Evolutionary conservation across 2,329 filamentous ascomycete species (phyloP), one percentile per base, ranked within the genome.

Genomic region (Phaeomoniella chlamydospora): DNA sequence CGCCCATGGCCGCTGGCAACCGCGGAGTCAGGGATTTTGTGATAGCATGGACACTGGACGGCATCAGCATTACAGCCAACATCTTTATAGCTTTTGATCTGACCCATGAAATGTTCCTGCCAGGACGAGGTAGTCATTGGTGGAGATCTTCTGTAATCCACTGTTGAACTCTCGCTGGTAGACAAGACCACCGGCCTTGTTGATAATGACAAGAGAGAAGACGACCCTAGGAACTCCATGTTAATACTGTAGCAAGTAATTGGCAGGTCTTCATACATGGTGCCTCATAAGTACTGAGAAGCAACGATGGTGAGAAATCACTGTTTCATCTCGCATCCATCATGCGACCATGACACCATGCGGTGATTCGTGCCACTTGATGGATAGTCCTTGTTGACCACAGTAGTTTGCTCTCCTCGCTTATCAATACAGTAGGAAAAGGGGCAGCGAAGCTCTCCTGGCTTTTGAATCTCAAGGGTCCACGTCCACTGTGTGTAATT

Each of bases 51-150:
- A 79, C 74, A 42, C 72, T 70, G 38, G 17, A 19, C 17, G 41
- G 14, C 22, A 31, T 35, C 22, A 26, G 22, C 22, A n/a, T 26
- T 26, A 10, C 10, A 29, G 32, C 15, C 15, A 33, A 16, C n/a
- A 4, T 12, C 10, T 12, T 17, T n/a, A n/a, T n/a, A n/a, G n/a
- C n/a, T n/a, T n/a, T n/a, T n/a, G n/a, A n/a, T 15, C 61, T 43
- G 64, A 87, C 83, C 85, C 90, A 55, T 98, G 90, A 58, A 98
- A 98, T 37, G 90, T 98, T 39, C 90, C 90, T 4, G 90, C 90
- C 17, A 98, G 75, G 47, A 96, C 88, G 18, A 98, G 80, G 54
- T 92, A 93, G 67, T 98, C 90, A 57, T 98, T 98, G 48, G 84
- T 88, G 47, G 75, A 83, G 48, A 98, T 77, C 56, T 88, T 85